phyloP scores from a whole-genome alignment of 163 green algal genomes.

The Volvox carteri region DNA sequence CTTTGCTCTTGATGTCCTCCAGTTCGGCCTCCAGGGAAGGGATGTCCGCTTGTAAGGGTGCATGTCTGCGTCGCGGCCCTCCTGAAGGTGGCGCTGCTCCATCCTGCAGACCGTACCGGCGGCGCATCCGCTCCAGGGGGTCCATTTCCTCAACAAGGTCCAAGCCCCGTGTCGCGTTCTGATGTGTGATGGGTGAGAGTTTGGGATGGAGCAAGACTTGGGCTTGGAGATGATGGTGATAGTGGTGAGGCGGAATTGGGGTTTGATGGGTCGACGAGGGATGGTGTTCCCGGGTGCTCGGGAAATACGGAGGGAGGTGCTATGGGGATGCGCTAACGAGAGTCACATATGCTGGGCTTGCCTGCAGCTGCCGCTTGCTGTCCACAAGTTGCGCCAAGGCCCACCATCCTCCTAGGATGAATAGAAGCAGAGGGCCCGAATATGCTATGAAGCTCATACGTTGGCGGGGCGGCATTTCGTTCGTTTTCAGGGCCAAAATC shows the following conservation, averaged over 20 bases:
- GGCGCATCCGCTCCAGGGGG: conserved; percentile 66
- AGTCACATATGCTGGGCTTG: background rate
- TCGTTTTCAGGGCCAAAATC: too few species aligned
- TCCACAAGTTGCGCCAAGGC: conserved; percentile 58
- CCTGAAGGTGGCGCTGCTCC: background rate
- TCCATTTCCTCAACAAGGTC: conserved; percentile 66
- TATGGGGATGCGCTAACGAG: background rate
- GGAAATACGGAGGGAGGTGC: background rate
- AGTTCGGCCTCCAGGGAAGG: conserved; percentile 61
- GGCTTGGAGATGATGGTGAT: background rate
- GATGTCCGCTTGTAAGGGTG: background rate
- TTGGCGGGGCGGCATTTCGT: background rate
- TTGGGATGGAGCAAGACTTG: background rate
- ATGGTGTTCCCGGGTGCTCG: background rate
- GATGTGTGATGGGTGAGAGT: background rate
- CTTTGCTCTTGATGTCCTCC: conserved; percentile 36
- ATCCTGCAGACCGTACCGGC: conserved; percentile 49
- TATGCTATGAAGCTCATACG: background rate
- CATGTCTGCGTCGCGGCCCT: background rate
- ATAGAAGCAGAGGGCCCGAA: conserved; percentile 53
- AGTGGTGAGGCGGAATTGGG: background rate
- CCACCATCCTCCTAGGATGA: conserved; percentile 64
- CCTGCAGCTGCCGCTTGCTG: conserved; percentile 55
- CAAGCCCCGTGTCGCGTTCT: conserved; percentile 56
- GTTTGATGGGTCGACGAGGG: background rate